Evolutionary conservation across 169 alveolate genomes (phyloP), one percentile per base, ranked within the genome.

Genomic region (Perkinsus olseni): DNA sequence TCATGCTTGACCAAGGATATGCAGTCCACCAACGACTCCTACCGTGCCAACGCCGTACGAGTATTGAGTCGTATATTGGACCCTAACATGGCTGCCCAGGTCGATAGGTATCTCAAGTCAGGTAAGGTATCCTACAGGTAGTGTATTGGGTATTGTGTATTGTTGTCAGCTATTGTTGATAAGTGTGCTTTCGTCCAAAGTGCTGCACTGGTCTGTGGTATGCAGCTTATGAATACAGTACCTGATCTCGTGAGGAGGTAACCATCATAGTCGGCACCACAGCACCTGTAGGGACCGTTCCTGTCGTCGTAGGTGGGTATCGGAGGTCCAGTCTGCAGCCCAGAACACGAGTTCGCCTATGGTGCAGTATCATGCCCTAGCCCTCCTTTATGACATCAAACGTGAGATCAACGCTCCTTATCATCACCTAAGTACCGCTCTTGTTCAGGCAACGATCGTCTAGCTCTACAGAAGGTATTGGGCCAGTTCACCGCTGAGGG

Each of bases 41-140:
- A 97, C 95, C 96, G 99, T 93, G 99, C 99, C 21, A 97, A 98
- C 94, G 99, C 99, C 51, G 96, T 99, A 92, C 97, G 99, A 92
- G 99, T 98, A 10, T 96, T 99, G 62, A 97, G 99, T 91, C 97
- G 97, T 94, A 98, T 98, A 51, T 97, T 98, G 51, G 99, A 98
- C 93, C 97, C 97, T 28, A 95, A 98, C 0, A 96, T 98, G 97
- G 97, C 99, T 13, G 96, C 98, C 38, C 99, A 97, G 94, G 97
- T 99, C 38, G 99, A 99, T 96, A 96, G 99, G 92, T 98, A 98
- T 94, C 95, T 98, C 91, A 97, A 97, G 94, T 95, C 98, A 90
- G 48, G 91, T 36, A 74, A 10, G 40, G 6, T 36, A 0, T 0
- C 11, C 6, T 13, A 74, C 24, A 38, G 37, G 40, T 38, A 74